phyloP scores from a whole-genome alignment of 306 rosid species.

The Sicyos baderoa region DNA sequence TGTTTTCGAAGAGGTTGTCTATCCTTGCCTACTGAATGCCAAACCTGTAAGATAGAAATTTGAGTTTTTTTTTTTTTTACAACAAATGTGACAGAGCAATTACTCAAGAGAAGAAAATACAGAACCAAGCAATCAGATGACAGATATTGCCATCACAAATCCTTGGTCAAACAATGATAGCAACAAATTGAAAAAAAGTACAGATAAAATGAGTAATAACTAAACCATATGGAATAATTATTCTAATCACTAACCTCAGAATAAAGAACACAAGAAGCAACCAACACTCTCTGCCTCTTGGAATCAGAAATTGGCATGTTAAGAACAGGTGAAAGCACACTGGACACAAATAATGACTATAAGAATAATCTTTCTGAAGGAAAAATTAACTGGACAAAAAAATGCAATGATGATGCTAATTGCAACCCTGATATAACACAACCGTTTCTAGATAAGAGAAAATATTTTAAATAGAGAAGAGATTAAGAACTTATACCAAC shows the following conservation, averaged over 20 bases:
- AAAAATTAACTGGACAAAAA: conserved; percentile 11
- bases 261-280: conserved; percentile 81
- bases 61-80: neutral
- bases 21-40: conserved; percentile 73
- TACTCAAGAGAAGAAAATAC: conserved; percentile 15
- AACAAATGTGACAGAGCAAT: conserved; percentile 22
- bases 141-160: neutral
- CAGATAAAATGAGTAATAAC: conserved; percentile 3
- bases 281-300: conserved; percentile 93
- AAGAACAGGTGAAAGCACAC: conserved; percentile 95
- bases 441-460: conserved; percentile 2
- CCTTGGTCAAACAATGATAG: conserved; percentile 10
- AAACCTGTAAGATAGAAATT: conserved; percentile 51
- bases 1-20: conserved; percentile 66
- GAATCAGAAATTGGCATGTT: conserved; percentile 94
- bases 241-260: conserved; percentile 63
- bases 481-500: neutral
- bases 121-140: neutral
- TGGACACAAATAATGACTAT: conserved; percentile 32
- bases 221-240: neutral
- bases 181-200: neutral
- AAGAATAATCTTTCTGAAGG: conserved; percentile 9
- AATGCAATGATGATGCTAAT: neutral
- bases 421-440: neutral
- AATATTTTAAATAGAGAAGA: neutral